Conservation (phyloP, 495 filamentous ascomycete species). For the Physcia stellaris region DNA sequence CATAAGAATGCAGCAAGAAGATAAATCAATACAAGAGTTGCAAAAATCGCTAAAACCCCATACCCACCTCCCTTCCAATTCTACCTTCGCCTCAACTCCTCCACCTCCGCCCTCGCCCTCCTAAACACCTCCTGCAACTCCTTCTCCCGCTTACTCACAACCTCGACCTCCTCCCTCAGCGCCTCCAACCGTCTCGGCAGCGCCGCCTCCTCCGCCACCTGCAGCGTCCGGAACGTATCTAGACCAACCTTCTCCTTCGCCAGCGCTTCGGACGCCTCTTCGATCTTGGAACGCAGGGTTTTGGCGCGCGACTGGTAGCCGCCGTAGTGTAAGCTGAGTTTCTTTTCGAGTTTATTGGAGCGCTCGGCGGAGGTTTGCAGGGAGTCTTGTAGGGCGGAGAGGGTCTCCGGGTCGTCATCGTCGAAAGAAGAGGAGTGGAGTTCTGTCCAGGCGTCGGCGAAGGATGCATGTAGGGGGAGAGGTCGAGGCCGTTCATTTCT, state of each 20-base stretch:
- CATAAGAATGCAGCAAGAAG: too few relatives aligned
- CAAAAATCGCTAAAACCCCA: too few relatives aligned
- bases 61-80: too few relatives aligned
- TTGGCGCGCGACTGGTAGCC: slow-evolving; percentile 85
- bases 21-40: too few relatives aligned
- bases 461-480: neutral
- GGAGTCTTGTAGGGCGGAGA: slow-evolving; percentile 56
- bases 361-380: slow-evolving; percentile 60
- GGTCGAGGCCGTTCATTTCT: slow-evolving; percentile 45
- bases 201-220: slow-evolving; percentile 64
- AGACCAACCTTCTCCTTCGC: slow-evolving; percentile 58
- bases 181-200: slow-evolving; percentile 58
- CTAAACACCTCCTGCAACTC: slow-evolving; percentile 84
- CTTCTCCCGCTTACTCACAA: slow-evolving; percentile 69
- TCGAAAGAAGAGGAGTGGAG: slow-evolving; percentile 18
- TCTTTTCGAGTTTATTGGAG: slow-evolving; percentile 83
- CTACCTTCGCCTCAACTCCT: too few relatives aligned
- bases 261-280: slow-evolving; percentile 64
- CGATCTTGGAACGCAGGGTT: slow-evolving; percentile 63
- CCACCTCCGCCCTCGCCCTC: slow-evolving; percentile 62
- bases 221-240: slow-evolving; percentile 60
- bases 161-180: slow-evolving; percentile 68
- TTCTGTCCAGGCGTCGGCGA: neutral
- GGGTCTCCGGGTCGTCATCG: slow-evolving; percentile 34
- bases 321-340: slow-evolving; percentile 72